Evolutionary conservation across 2,329 filamentous ascomycete genomes (phyloP).

Genomic region (Colletotrichum filicis): DNA sequence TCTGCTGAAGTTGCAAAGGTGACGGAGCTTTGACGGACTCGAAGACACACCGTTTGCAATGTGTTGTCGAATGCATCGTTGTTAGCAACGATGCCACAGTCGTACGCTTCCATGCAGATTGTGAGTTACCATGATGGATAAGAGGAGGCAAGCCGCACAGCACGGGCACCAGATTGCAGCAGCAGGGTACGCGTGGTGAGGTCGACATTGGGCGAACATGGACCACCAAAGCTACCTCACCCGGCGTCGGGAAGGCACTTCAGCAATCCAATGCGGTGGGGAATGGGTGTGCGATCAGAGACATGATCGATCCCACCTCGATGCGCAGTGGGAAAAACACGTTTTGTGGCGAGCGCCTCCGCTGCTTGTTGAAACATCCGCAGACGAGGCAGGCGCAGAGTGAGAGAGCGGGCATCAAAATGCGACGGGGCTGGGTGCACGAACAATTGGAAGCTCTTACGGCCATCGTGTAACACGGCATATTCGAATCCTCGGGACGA

Average conservation of each 20-base stretch:
- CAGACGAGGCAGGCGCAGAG: not conserved
- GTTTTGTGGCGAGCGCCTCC: slow-evolving; percentile 29
- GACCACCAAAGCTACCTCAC: slow-evolving; percentile 10
- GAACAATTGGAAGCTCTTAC: not conserved
- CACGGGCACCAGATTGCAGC: slow-evolving; percentile 8
- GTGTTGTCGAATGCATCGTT: not conserved
- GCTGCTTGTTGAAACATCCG: not conserved
- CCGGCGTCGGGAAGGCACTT: not conserved
- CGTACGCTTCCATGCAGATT: slow-evolving; percentile 24
- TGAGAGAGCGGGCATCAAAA: not conserved
- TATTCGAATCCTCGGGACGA: slow-evolving; percentile 7
- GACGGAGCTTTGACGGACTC: slow-evolving; percentile 16
- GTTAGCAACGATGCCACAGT: not conserved
- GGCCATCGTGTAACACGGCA: slow-evolving; percentile 12
- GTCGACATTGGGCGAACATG: slow-evolving; percentile 26
- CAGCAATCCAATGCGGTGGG: slow-evolving; percentile 2
- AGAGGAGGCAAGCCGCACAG: not conserved
- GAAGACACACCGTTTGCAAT: slow-evolving; percentile 9
- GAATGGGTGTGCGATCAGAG: slow-evolving; percentile 18
- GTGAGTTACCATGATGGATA: slow-evolving; percentile 1
- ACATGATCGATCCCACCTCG: slow-evolving; percentile 11
- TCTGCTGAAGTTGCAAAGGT: not conserved
- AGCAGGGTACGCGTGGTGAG: not conserved
- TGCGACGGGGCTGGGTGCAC: slow-evolving; percentile 2
- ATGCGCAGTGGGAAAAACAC: slow-evolving; percentile 8